Evolutionary conservation across 2,329 filamentous ascomycete species (phyloP).

Genomic region (Colletotrichum liriopes): DNA sequence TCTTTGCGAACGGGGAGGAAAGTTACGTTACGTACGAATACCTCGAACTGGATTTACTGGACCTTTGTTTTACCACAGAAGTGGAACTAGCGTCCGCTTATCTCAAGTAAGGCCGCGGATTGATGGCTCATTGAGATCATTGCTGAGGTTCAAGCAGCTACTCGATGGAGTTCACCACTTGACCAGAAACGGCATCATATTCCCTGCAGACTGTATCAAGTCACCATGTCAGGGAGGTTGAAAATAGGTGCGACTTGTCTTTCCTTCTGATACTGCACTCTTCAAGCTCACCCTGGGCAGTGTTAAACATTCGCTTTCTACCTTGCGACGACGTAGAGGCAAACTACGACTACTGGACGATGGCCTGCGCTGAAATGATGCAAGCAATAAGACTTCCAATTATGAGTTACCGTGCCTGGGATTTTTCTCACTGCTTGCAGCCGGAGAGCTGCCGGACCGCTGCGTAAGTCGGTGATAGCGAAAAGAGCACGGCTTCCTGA

Average conservation of each 20-base stretch:
- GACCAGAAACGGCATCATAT: neutral
- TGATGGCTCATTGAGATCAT: neutral
- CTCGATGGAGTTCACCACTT: neutral
- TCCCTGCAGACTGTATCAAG: constrained; percentile 1
- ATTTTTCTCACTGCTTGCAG: neutral
- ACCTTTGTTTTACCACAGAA: neutral
- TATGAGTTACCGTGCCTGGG: neutral
- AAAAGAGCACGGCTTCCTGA: neutral
- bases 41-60: constrained; percentile 1
- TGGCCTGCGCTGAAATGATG: neutral
- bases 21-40: constrained; percentile 5
- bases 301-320: neutral
- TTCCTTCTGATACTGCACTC: neutral
- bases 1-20: neutral
- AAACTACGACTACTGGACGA: neutral
- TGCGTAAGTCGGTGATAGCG: neutral
- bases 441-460: neutral
- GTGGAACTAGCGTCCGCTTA: neutral
- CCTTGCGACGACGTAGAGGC: neutral
- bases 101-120: neutral
- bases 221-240: constrained; percentile 1
- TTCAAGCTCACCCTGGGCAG: neutral
- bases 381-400: neutral
- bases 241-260: neutral
- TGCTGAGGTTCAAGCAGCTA: neutral